Conservation (phyloP, 2,329 filamentous ascomycete genomes). For the Cladophialophora bantiana region DNA sequence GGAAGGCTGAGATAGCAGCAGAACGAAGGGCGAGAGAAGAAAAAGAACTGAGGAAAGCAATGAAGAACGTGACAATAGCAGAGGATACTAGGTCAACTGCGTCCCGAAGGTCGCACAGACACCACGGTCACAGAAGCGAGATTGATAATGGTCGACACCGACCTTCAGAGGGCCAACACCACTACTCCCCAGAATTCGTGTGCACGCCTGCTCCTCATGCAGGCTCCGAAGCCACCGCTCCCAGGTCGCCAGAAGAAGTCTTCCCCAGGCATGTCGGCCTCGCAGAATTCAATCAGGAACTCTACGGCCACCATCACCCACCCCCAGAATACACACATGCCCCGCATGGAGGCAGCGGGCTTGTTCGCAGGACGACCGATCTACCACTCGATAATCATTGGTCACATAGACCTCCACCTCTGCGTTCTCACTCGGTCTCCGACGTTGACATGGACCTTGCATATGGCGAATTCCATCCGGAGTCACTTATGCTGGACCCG, state of each 20-base stretch:
- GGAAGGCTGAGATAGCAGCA: conserved; percentile 80
- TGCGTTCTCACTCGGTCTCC: conserved; percentile 37
- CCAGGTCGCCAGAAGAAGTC: not conserved
- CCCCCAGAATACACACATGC: conserved; percentile 43
- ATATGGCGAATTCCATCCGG: conserved; percentile 83
- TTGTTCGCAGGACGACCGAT: conserved; percentile 40
- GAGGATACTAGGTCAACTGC: conserved; percentile 57
- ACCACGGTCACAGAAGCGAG: conserved; percentile 27
- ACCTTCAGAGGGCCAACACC: conserved; percentile 22
- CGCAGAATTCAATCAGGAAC: conserved; percentile 39
- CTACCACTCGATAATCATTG: conserved; percentile 29
- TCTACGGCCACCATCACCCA: conserved; percentile 36
- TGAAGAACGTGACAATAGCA: conserved; percentile 57
- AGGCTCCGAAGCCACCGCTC: not conserved
- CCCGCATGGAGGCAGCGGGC: conserved; percentile 11
- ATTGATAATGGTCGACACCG: conserved; percentile 40
- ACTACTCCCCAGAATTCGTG: conserved; percentile 28
- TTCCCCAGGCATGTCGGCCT: conserved; percentile 26
- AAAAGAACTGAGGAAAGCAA: conserved; percentile 64
- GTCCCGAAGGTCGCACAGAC: conserved; percentile 47
- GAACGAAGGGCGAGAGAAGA: conserved; percentile 68
- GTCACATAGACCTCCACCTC: conserved; percentile 27
- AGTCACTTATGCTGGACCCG: conserved; percentile 54
- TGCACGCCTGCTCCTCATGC: conserved; percentile 16
- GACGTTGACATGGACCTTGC: conserved; percentile 85